Base-by-base conservation (phyloP, 2,329 filamentous ascomycete species). In the Monilinia vaccinii-corymbosi region DNA sequence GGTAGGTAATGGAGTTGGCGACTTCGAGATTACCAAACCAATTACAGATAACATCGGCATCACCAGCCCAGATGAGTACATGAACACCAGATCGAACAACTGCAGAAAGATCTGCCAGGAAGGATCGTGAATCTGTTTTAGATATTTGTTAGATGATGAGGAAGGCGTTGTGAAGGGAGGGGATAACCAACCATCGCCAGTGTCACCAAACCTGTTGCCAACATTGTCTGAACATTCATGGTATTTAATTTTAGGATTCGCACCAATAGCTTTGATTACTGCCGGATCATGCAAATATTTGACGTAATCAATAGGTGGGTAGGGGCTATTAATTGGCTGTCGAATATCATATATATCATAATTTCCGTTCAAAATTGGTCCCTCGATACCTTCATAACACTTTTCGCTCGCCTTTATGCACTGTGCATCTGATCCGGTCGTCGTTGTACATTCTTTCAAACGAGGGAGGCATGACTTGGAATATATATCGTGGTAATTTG, bases 401-500 rank as follows among this genome's bases (percentile, higher is more conserved):
- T 68, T 67, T 28, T 64, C 67, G 87, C 84, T 82, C 42, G 72
- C 75, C 46, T 86, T 87, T 66, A 88, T 91, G n/a, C 93, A 97
- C 77, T 78, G 78, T 50, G 82, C 82, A 34, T 80, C 96, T 13
- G 88, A 96, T 6, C 93, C 93, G 0, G 92, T 71, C 3, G 61
- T 61, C 8, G 62, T 56, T 7, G 67, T 64, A 65, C 77, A 79
- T 51, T 71, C 60, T 31, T 75, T 48, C 2, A 79, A 59, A 1
- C 71, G 70, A 4, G 77, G 75, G 1, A 73, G 64, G 62, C 76
- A 77, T 14, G 67, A 61, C 5, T 59, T 62, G 23, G 72, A 70
- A 64, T 75, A 77, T 36, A 67, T 70, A 9, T 66, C 66, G 4
- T 71, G 64, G 51, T 74, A 73, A 4, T 65, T 62, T 13, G 65